Conservation (phyloP, 2,329 filamentous ascomycete genomes). For the Podosphaera fusca region DNA sequence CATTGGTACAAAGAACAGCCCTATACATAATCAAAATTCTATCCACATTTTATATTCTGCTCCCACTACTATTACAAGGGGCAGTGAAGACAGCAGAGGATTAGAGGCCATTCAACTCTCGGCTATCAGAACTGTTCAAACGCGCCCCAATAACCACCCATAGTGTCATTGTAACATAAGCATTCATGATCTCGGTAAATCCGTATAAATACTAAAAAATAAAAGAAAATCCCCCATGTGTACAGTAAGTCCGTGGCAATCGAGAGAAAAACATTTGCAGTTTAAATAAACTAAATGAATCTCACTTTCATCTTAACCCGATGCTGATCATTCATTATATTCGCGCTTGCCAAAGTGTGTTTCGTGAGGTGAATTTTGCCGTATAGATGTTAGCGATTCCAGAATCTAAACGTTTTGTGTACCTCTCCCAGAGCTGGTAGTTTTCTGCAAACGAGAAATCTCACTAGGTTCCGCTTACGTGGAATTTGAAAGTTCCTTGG, state of each 20-base stretch:
- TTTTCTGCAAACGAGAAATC: background rate
- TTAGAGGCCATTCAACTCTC: background rate
- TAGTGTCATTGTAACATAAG: background rate
- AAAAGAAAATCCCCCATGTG: background rate
- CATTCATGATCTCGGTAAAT: background rate
- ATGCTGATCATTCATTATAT: background rate
- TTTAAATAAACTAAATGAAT: background rate
- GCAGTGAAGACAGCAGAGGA: background rate
- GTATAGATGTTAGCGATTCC: background rate
- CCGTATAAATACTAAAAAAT: background rate
- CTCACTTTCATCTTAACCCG: background rate
- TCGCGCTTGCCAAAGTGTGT: background rate
- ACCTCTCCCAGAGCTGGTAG: no score
- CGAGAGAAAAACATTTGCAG: background rate
- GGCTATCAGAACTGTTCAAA: background rate
- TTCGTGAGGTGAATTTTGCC: background rate
- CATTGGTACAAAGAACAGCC: no score
- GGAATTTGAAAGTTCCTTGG: conserved; percentile 27
- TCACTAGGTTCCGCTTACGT: conserved; percentile 7
- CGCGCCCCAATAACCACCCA: background rate
- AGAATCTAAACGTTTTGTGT: background rate
- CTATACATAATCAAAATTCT: no score
- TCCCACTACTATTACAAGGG: background rate
- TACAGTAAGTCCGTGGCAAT: background rate
- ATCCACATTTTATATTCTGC: no score